These are phyloP conservation scores for Tylopilus plumbeoviolaceoides DNA, from an alignment of 768 basidiomycete species.

Conservation along the genomic window DNA sequence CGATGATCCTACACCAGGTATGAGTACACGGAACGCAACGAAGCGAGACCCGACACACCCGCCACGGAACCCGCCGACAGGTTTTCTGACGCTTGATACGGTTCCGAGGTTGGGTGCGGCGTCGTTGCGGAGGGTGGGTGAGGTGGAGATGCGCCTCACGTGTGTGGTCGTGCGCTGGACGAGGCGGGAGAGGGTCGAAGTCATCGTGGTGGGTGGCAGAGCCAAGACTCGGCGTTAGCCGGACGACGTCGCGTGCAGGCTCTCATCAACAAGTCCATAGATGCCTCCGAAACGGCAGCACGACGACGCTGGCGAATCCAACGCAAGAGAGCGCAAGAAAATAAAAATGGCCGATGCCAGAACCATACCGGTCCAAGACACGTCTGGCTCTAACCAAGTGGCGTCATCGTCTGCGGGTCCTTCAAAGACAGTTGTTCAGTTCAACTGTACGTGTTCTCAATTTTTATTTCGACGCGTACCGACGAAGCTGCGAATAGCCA, in stretches of 20 bases:
- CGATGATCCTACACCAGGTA: constrained; percentile 54
- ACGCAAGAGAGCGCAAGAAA: constrained; percentile 61
- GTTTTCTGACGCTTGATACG: constrained; percentile 59
- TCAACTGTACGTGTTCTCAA: constrained; percentile 37
- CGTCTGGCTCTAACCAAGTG: constrained; percentile 10
- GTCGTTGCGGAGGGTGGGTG: constrained; percentile 42
- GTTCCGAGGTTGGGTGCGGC: constrained; percentile 48
- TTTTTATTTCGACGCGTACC: not conserved
- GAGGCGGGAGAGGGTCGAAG: constrained; percentile 28
- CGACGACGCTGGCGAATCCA: constrained; percentile 19
- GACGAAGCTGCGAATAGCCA: constrained; percentile 35
- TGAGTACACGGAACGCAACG: constrained; percentile 6
- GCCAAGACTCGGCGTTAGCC: constrained; percentile 22
- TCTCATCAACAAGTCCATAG: too few species aligned
- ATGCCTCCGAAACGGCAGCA: constrained; percentile 44
- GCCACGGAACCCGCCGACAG: constrained; percentile 69
- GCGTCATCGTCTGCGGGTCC: constrained; percentile 31
- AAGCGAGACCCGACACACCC: constrained; percentile 41
- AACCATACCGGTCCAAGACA: constrained; percentile 59
- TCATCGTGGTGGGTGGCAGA: constrained; percentile 27
- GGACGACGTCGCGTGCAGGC: not conserved
- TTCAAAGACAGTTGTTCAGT: constrained; percentile 35
- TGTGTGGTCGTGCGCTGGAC: constrained; percentile 11
- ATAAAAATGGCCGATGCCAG: constrained; percentile 59
- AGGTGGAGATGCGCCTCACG: constrained; percentile 42